phyloP scores from a whole-genome alignment of 2,329 filamentous ascomycete genomes.

The Cladosporium sp. region DNA sequence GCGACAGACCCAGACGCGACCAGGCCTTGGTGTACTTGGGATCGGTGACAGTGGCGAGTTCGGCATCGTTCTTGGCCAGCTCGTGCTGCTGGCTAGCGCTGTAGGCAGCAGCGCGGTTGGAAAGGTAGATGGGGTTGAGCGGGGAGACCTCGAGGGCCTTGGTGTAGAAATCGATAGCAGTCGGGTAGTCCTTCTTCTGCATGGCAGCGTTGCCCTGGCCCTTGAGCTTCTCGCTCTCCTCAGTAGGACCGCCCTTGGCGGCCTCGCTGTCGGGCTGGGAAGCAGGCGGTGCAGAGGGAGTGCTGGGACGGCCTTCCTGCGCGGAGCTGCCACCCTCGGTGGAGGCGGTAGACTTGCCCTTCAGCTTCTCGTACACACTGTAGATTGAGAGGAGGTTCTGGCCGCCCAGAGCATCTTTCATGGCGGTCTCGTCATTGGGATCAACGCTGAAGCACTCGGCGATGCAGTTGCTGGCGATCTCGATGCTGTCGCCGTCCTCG shows the following conservation, averaged over 20 bases:
- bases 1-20: constrained; percentile 85
- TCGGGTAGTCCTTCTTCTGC: constrained; percentile 82
- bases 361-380: constrained; percentile 92
- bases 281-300: constrained; percentile 36
- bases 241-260: constrained; percentile 45
- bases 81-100: constrained; percentile 79
- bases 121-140: constrained; percentile 90
- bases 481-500: constrained; percentile 89
- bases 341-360: constrained; percentile 54
- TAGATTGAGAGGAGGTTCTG: constrained; percentile 91
- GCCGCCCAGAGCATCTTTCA: constrained; percentile 72
- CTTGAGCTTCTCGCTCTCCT: constrained; percentile 84
- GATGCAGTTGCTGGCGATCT: constrained; percentile 92
- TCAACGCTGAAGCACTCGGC: constrained; percentile 94
- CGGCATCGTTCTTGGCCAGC: constrained; percentile 78
- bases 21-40: constrained; percentile 96
- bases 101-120: constrained; percentile 93
- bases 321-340: constrained; percentile 39
- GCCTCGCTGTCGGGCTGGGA: constrained; percentile 42
- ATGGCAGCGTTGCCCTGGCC: constrained; percentile 89
- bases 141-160: constrained; percentile 77
- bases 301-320: constrained; percentile 22
- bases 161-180: constrained; percentile 82
- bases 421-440: constrained; percentile 65
- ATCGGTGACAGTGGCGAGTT: constrained; percentile 81